Evolutionary conservation across 371 early-diverging fungal genomes (phyloP).

Genomic region (Mucor sp.): DNA sequence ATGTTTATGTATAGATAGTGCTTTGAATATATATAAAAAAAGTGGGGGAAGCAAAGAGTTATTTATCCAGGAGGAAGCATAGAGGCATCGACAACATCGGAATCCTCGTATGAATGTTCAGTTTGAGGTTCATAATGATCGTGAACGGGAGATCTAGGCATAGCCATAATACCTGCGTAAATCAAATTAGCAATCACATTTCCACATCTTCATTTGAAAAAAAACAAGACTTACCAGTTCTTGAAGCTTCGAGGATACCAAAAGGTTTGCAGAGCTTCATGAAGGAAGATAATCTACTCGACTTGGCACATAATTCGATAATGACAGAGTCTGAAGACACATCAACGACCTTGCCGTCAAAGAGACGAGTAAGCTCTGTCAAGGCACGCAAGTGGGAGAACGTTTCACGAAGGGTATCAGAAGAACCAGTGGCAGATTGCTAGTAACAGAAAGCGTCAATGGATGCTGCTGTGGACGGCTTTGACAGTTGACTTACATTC

Average conservation of each 20-base stretch:
- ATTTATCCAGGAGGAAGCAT: slow-evolving; percentile 91
- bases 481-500: slow-evolving; percentile 16
- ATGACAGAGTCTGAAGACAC: slow-evolving; percentile 79
- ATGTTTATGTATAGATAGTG: slow-evolving; percentile 2
- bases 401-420: slow-evolving; percentile 60
- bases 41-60: background rate
- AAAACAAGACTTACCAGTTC: slow-evolving; percentile 77
- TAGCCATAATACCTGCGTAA: slow-evolving; percentile 82
- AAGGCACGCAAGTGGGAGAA: slow-evolving; percentile 79
- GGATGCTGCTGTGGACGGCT: background rate
- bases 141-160: slow-evolving; percentile 86
- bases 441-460: background rate
- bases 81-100: slow-evolving; percentile 78
- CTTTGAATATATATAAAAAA: background rate
- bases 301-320: slow-evolving; percentile 88
- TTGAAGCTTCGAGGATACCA: slow-evolving; percentile 91
- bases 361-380: slow-evolving; percentile 79
- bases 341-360: slow-evolving; percentile 87
- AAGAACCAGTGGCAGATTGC: slow-evolving; percentile 29
- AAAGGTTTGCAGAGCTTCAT: slow-evolving; percentile 89
- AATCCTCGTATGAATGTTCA: slow-evolving; percentile 54
- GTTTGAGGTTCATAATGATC: slow-evolving; percentile 68
- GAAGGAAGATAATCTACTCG: slow-evolving; percentile 88
- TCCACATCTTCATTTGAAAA: too few relatives aligned
- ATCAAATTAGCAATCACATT: background rate